Evolutionary conservation across 1,284 basidiomycete species (phyloP).

Genomic region (Tylopilus sp.): DNA sequence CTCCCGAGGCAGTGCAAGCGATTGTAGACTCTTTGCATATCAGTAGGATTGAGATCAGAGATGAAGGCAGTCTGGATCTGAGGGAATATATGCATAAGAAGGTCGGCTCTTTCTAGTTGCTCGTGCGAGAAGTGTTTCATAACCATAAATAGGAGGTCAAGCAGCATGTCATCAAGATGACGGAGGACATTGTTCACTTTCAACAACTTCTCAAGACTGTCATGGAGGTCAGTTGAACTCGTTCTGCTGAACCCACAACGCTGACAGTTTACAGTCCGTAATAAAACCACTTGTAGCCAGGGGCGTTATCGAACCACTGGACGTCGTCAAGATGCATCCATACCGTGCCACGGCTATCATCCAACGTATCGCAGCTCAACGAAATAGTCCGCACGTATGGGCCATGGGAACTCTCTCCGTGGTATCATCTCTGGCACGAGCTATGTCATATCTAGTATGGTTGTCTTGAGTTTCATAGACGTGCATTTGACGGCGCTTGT

Average conservation of each 20-base stretch:
- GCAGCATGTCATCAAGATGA: slow-evolving; percentile 73
- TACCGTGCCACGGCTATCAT: slow-evolving; percentile 39
- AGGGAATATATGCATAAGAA: slow-evolving; percentile 88
- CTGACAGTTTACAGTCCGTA: slow-evolving; percentile 36
- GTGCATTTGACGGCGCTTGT: background rate
- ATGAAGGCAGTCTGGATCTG: slow-evolving; percentile 90
- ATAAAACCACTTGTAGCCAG: slow-evolving; percentile 38
- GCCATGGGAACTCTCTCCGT: slow-evolving; percentile 45
- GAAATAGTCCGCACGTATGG: slow-evolving; percentile 42
- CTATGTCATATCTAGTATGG: slow-evolving; percentile 79
- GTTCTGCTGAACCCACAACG: background rate
- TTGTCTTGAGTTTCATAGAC: background rate
- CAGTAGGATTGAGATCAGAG: slow-evolving; percentile 91
- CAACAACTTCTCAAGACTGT: slow-evolving; percentile 59
- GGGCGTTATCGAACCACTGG: slow-evolving; percentile 32
- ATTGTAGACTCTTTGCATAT: slow-evolving; percentile 98
- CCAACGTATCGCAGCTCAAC: slow-evolving; percentile 57
- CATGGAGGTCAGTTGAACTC: slow-evolving; percentile 65
- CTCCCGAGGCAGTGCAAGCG: slow-evolving; percentile 82
- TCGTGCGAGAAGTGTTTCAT: background rate
- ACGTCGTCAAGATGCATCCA: slow-evolving; percentile 39
- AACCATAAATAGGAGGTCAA: slow-evolving; percentile 50
- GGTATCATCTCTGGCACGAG: slow-evolving; percentile 62
- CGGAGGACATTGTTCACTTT: slow-evolving; percentile 54
- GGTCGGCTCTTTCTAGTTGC: slow-evolving; percentile 39